phyloP scores from a whole-genome alignment of 495 filamentous ascomycete genomes.

The Annulohypoxylon bovei region DNA sequence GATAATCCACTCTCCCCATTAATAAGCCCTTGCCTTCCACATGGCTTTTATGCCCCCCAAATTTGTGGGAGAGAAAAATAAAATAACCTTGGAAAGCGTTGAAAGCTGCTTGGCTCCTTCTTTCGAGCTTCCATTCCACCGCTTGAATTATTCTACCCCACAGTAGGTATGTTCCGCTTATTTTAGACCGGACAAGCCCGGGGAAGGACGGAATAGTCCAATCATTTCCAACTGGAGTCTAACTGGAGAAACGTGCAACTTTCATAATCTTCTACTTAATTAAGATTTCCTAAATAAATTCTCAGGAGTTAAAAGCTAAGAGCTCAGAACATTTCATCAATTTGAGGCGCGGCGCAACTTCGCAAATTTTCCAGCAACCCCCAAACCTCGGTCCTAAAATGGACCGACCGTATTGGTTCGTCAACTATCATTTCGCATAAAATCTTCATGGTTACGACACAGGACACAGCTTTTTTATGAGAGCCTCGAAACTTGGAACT shows the following conservation, averaged over 20 bases:
- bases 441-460: constrained; percentile 16
- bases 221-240: constrained; percentile 23
- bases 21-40: constrained; percentile 35
- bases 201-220: constrained; percentile 36
- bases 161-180: constrained; percentile 21
- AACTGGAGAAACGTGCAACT: neutral
- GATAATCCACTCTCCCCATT: constrained; percentile 11
- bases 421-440: constrained; percentile 36
- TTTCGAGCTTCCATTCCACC: constrained; percentile 42
- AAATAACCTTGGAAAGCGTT: constrained; percentile 9
- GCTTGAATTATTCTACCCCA: constrained; percentile 42
- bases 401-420: constrained; percentile 25
- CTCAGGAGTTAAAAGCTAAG: constrained; percentile 6
- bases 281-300: constrained; percentile 27
- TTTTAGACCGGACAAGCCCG: constrained; percentile 27
- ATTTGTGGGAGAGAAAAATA: constrained; percentile 5
- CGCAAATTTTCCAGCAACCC: constrained; percentile 28
- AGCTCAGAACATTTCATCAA: constrained; percentile 23
- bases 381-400: constrained; percentile 24
- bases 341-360: constrained; percentile 31
- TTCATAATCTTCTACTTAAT: neutral
- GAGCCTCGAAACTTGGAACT: constrained; percentile 24
- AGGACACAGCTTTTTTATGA: constrained; percentile 3
- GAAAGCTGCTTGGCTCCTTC: constrained; percentile 23
- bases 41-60: constrained; percentile 23